phyloP scores from a whole-genome alignment of 2,329 filamentous ascomycete species.

The Trichoderma sp. region DNA sequence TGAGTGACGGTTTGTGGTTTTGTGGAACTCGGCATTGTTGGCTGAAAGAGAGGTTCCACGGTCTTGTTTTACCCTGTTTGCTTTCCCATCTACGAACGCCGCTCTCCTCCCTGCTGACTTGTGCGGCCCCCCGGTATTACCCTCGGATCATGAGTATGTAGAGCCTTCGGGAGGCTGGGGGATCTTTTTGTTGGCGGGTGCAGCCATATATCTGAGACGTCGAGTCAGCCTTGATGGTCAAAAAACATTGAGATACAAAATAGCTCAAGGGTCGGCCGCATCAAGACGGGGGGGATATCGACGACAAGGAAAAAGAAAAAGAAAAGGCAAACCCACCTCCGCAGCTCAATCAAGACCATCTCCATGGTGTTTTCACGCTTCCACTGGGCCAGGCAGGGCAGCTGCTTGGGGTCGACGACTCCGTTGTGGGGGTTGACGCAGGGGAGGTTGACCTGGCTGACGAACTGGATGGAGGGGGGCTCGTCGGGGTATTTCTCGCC shows the following conservation, averaged over 20 bases:
- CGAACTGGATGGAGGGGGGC: slow-evolving; percentile 86
- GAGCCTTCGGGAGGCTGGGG: slow-evolving; percentile 88
- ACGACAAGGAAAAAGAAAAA: no score
- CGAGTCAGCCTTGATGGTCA: background rate
- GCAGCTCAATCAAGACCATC: slow-evolving; percentile 81
- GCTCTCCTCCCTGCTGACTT: background rate
- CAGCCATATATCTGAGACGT: slow-evolving; percentile 79
- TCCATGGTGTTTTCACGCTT: slow-evolving; percentile 94
- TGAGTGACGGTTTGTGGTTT: background rate
- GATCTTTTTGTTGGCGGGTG: slow-evolving; percentile 88
- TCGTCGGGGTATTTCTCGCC: slow-evolving; percentile 83
- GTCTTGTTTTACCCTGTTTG: background rate
- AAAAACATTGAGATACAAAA: background rate
- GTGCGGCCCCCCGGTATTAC: background rate
- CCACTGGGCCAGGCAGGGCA: slow-evolving; percentile 86
- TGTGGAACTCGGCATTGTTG: background rate
- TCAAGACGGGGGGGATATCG: background rate
- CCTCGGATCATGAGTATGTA: slow-evolving; percentile 36
- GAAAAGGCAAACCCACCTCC: slow-evolving; percentile 53
- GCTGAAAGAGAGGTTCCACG: background rate
- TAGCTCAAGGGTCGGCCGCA: background rate
- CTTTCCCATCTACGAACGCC: background rate
- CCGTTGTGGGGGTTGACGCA: slow-evolving; percentile 82
- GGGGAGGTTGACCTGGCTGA: slow-evolving; percentile 93
- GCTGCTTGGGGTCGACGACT: slow-evolving; percentile 76